Percentiles rank a stretch among this genome's conserved stretches.
Conservation (phyloP, 306 rosid species). For the Inga laurina region DNA sequence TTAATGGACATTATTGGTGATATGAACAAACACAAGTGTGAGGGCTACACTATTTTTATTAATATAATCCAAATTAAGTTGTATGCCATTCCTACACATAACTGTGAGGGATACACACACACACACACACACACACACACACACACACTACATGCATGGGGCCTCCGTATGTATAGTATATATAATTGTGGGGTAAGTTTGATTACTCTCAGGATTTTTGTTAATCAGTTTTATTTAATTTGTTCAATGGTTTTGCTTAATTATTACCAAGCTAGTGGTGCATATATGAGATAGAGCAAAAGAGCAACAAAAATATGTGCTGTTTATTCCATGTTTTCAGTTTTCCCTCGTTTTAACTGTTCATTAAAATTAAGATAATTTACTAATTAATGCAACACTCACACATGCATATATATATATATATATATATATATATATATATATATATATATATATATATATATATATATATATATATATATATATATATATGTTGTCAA, state of each 20-base stretch:
- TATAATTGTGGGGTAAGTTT: background rate
- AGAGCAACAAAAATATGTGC: background rate
- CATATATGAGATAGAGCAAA: background rate
- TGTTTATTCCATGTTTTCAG: background rate
- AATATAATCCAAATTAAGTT: background rate
- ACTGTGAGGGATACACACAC: too few species aligned
- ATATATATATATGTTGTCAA: too few species aligned
- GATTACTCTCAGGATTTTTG: too few species aligned
- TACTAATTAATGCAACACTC: background rate
- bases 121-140: too few species aligned
- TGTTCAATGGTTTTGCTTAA: background rate
- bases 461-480: too few species aligned
- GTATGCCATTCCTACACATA: background rate
- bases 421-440: too few species aligned
- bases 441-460: too few species aligned
- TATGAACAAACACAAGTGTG: background rate
- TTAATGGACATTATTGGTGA: background rate
- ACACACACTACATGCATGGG: background rate
- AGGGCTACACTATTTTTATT: background rate
- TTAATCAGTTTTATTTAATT: too few species aligned
- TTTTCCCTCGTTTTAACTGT: background rate
- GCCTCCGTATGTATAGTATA: background rate
- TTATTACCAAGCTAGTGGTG: too few species aligned
- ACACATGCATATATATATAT: too few species aligned
- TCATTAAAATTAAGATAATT: too few species aligned